Conservation (phyloP, 768 basidiomycete genomes). For the Daedalea quercina region DNA sequence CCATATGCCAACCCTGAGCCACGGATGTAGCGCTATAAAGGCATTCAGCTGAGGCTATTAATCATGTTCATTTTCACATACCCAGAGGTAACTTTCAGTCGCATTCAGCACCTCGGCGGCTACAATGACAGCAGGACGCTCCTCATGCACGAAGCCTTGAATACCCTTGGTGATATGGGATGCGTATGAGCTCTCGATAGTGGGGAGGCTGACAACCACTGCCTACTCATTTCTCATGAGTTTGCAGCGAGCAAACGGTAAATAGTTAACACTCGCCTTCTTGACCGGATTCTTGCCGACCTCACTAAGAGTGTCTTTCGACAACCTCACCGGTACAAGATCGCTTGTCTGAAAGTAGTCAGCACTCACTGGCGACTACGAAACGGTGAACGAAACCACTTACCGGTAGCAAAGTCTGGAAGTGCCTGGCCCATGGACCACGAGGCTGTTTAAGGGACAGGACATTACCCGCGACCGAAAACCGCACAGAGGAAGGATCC, state of each 20-base stretch:
- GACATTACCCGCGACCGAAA: conserved; percentile 89
- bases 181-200: conserved; percentile 90
- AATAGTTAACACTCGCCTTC: too few relatives aligned
- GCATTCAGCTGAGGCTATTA: too few relatives aligned
- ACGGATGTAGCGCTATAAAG: conserved; percentile 69
- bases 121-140: conserved; percentile 81
- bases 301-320: conserved; percentile 62
- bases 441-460: conserved; percentile 63
- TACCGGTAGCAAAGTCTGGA: conserved; percentile 54
- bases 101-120: conserved; percentile 86
- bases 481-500: conserved; percentile 74
- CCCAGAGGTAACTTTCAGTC: conserved; percentile 93
- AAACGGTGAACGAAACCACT: conserved; percentile 10
- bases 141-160: conserved; percentile 72
- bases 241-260: background rate
- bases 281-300: conserved; percentile 67
- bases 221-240: conserved; percentile 38
- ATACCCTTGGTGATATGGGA: conserved; percentile 75
- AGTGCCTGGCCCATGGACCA: conserved; percentile 68
- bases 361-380: background rate
- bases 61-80: conserved; percentile 22
- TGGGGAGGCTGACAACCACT: conserved; percentile 81
- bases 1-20: conserved; percentile 95
- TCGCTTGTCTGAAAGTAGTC: conserved; percentile 35
- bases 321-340: conserved; percentile 60